Percentiles rank a stretch among this genome's conserved stretches.
Evolutionary conservation across 2,329 filamentous ascomycete species (phyloP).

Genomic region (Lithohypha guttulata): DNA sequence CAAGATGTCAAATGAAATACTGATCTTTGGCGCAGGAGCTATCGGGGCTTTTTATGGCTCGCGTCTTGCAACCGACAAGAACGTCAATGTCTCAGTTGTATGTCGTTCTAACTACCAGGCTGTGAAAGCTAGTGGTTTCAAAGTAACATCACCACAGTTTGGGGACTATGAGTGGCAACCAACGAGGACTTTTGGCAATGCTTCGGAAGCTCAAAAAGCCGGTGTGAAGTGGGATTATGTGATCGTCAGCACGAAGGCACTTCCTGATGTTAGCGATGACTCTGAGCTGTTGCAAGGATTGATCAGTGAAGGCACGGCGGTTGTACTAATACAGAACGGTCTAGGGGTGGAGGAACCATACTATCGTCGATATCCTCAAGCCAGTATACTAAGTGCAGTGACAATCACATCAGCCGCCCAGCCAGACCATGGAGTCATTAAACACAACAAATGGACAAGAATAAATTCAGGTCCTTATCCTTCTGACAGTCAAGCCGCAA

Average conservation of each 20-base stretch:
- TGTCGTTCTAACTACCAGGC: slow-evolving; percentile 63
- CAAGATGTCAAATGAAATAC: slow-evolving; percentile 16
- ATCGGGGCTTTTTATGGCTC: slow-evolving; percentile 23
- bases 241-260: slow-evolving; percentile 59
- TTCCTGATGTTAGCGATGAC: slow-evolving; percentile 55
- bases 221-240: slow-evolving; percentile 47
- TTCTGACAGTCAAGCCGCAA: slow-evolving; percentile 35
- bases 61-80: slow-evolving; percentile 15
- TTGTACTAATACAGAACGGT: slow-evolving; percentile 61
- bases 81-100: slow-evolving; percentile 55
- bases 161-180: slow-evolving; percentile 56
- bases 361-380: slow-evolving; percentile 47
- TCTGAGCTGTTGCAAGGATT: slow-evolving; percentile 51
- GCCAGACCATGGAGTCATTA: slow-evolving; percentile 49
- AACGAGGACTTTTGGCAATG: slow-evolving; percentile 51
- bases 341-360: slow-evolving; percentile 61
- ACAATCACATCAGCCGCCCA: slow-evolving; percentile 61
- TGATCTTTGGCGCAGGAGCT: slow-evolving; percentile 22
- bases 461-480: slow-evolving; percentile 59
- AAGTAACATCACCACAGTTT: slow-evolving; percentile 54
- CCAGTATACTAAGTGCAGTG: slow-evolving; percentile 55
- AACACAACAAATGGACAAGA: slow-evolving; percentile 64
- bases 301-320: slow-evolving; percentile 43
- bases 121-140: slow-evolving; percentile 51
- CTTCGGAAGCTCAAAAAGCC: slow-evolving; percentile 42